Evolutionary conservation across 2,329 filamentous ascomycete genomes (phyloP), one percentile per base, ranked within the genome.

Genomic region (Paecilomyces formosus): DNA sequence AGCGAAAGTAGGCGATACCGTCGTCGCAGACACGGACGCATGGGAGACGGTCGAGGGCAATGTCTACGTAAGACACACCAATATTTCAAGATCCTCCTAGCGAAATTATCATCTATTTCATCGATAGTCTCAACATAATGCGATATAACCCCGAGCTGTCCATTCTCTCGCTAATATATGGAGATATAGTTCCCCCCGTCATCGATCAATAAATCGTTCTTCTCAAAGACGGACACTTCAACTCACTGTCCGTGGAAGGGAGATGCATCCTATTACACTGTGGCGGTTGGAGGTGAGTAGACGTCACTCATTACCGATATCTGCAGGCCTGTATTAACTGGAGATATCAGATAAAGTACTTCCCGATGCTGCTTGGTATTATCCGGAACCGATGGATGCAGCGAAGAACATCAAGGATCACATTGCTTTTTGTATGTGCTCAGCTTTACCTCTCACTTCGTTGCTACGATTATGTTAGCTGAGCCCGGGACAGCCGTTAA

Each of bases 1-100:
- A 55, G 83, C 83, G 51, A 76, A 74, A 26, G 67, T 83, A 55
- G 77, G 80, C 64, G 80, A 78, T 62, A 75, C 74, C 55, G 65
- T 78, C 35, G 68, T 86, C 56, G 83, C 83, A 60, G 76, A 81
- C 63, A 69, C 79, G 0, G 75, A 80, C 51, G 72, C 70, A 15
- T 84, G 78, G 72, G 79, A 83, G 64, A 76, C 79, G 28, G 81
- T 85, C 33, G 83, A 86, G 63, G 82, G 82, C 26, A 85, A 84
- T 68, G 76, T 85, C 60, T 85, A 85, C 66, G 76, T 78, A 63
- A 18, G 65, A 59, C n/a, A n/a, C n/a, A n/a, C 18, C 24, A 26
- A 26, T 6, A 26, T 26, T 26, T 26, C 3, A 26, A 26, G 6
- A 26, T 3, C 6, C 24, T 26, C 24, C 24, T 26, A 26, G 24